A percentile compares a stretch with the other conserved stretches of the same genome.
Conservation (phyloP, 345 rosid species). For the Balakata baccata region DNA sequence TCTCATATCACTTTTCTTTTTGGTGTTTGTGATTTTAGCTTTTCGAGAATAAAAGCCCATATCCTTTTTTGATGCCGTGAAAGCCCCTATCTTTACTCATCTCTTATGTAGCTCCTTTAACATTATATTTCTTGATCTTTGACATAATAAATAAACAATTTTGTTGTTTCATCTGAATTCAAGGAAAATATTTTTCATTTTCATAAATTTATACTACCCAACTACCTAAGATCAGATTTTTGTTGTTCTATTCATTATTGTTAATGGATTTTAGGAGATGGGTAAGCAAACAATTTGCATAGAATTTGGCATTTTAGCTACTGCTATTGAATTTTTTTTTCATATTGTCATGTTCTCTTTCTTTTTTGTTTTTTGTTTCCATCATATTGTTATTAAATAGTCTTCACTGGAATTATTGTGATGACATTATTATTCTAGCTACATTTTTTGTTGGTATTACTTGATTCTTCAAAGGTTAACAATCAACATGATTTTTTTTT, state of each 20-base stretch:
- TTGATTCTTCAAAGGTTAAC: too few species aligned
- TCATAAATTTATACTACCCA: conserved; percentile 1
- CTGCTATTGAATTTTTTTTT: too few species aligned
- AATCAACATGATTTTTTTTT: too few species aligned
- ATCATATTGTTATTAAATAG: too few species aligned
- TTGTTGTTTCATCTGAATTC: too few species aligned
- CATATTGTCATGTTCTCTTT: too few species aligned
- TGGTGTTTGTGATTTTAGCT: conserved; percentile 29
- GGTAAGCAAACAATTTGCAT: conserved; percentile 27
- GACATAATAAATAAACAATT: conserved; percentile 13
- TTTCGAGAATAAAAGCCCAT: conserved; percentile 22
- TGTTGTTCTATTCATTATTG: conserved; percentile 21
- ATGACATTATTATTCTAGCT: too few species aligned
- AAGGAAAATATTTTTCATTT: conserved; percentile 26
- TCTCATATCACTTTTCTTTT: conserved; percentile 21
- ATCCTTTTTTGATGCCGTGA: too few species aligned
- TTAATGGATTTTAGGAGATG: conserved; percentile 29
- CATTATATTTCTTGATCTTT: conserved; percentile 25
- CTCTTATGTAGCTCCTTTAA: too few species aligned
- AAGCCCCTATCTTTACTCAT: background rate
- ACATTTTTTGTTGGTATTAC: too few species aligned
- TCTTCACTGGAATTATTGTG: too few species aligned
- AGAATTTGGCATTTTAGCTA: conserved; percentile 12
- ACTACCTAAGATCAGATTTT: conserved; percentile 19
- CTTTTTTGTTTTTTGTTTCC: too few species aligned